Evolutionary conservation across 768 basidiomycete genomes (phyloP).

Genomic region (Boletus vermiculosoides): DNA sequence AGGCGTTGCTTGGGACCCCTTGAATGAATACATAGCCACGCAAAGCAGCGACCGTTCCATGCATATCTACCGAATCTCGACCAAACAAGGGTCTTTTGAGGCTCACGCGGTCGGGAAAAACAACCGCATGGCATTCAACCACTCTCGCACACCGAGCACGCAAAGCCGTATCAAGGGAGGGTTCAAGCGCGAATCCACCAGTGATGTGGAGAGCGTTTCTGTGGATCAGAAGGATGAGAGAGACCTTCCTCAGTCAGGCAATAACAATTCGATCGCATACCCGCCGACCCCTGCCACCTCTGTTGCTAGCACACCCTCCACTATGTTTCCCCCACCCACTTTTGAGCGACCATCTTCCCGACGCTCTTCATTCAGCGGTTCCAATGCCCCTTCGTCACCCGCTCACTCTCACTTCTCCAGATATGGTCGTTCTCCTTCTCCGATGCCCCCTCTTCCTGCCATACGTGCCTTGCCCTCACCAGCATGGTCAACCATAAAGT

Average conservation of each 20-base stretch:
- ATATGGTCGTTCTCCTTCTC: constrained; percentile 82
- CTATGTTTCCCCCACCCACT: constrained; percentile 43
- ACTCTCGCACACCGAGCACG: constrained; percentile 67
- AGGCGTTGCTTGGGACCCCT: constrained; percentile 98
- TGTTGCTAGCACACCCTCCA: constrained; percentile 63
- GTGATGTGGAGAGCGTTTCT: constrained; percentile 69
- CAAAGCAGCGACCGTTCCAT: constrained; percentile 96
- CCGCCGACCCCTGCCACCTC: constrained; percentile 68
- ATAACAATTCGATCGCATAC: constrained; percentile 32
- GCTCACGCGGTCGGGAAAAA: constrained; percentile 92
- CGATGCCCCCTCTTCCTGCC: constrained; percentile 91
- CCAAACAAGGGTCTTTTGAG: constrained; percentile 79
- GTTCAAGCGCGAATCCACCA: constrained; percentile 71
- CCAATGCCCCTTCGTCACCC: constrained; percentile 77
- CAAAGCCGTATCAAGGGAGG: constrained; percentile 55
- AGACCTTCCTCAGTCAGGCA: constrained; percentile 28
- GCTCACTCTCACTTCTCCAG: constrained; percentile 52
- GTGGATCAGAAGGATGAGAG: constrained; percentile 54
- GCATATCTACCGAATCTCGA: constrained; percentile 86
- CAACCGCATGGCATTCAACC: constrained; percentile 64
- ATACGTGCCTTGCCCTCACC: constrained; percentile 70
- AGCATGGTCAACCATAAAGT: constrained; percentile 66
- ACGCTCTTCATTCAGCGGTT: constrained; percentile 70
- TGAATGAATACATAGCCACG: constrained; percentile 96
- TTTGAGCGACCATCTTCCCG: constrained; percentile 64